A percentile compares a stretch with the other conserved stretches of the same genome.
Conservation (phyloP, 768 basidiomycete species). For the Sporobolomyces roseus region DNA sequence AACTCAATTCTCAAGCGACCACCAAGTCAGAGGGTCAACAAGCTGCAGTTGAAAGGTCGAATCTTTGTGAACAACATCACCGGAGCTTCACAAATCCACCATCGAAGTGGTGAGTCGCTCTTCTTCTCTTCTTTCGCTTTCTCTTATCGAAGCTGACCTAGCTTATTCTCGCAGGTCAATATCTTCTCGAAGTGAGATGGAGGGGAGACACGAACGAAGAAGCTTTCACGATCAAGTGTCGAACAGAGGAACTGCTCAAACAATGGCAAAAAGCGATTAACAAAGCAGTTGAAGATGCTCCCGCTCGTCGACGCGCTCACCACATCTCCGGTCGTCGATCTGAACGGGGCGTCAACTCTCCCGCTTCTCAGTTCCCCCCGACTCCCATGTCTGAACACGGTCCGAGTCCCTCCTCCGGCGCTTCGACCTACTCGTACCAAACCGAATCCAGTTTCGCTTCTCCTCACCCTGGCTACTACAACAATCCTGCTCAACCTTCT, state of each 20-base stretch:
- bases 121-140: constrained; percentile 29
- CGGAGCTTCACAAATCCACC: constrained; percentile 65
- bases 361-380: constrained; percentile 36
- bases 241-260: constrained; percentile 82
- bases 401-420: constrained; percentile 20
- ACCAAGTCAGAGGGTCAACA: constrained; percentile 49
- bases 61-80: constrained; percentile 97
- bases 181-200: constrained; percentile 89
- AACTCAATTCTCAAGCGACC: constrained; percentile 87
- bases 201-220: constrained; percentile 88
- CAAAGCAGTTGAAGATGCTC: constrained; percentile 66
- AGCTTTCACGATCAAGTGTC: constrained; percentile 88
- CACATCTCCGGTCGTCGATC: constrained; percentile 39
- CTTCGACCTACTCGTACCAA: constrained; percentile 13
- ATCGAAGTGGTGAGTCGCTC: constrained; percentile 57
- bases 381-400: constrained; percentile 43
- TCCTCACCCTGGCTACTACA: constrained; percentile 1
- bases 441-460: neutral
- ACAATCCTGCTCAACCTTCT: constrained; percentile 25
- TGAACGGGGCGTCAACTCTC: constrained; percentile 30
- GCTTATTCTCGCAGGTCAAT: constrained; percentile 52
- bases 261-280: constrained; percentile 90
- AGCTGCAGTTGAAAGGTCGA: constrained; percentile 83
- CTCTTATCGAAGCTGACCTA: constrained; percentile 32
- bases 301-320: constrained; percentile 29